These are phyloP conservation scores for Cutaneotrichosporon cutaneum DNA, from an alignment of 1,284 basidiomycete species.

Conservation along the genomic window DNA sequence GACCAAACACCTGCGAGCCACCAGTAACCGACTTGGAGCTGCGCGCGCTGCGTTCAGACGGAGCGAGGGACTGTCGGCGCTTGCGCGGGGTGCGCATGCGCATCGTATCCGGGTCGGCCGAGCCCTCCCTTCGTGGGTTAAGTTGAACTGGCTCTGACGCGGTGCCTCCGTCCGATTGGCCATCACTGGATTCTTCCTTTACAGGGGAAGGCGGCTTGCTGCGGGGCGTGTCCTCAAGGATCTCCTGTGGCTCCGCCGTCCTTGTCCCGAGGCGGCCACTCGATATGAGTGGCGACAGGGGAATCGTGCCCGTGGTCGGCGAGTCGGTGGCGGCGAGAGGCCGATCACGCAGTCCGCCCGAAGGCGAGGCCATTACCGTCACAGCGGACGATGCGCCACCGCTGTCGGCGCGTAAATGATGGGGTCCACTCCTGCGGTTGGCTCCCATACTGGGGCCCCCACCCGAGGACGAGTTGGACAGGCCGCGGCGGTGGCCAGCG, in stretches of 20 bases:
- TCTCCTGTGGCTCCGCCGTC: conserved; percentile 15
- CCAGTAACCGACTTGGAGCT: conserved; percentile 28
- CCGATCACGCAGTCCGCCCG: conserved; percentile 7
- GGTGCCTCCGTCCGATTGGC: conserved; percentile 8
- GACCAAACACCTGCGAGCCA: conserved; percentile 51
- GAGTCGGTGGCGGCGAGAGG: neutral
- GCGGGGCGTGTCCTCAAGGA: conserved; percentile 17
- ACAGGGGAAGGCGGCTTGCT: conserved; percentile 41
- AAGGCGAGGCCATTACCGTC: conserved; percentile 8
- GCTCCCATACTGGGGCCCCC: conserved; percentile 10
- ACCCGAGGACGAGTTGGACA: conserved; percentile 37
- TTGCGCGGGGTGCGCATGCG: conserved; percentile 28
- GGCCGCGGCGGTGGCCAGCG: conserved; percentile 19
- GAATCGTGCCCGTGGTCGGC: neutral
- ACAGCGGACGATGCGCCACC: neutral
- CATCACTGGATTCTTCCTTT: conserved; percentile 31
- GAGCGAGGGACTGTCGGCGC: conserved; percentile 38
- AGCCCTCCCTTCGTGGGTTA: conserved; percentile 1
- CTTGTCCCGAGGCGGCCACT: neutral
- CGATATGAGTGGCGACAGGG: conserved; percentile 16
- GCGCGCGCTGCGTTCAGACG: conserved; percentile 38
- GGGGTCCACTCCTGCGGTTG: conserved; percentile 3
- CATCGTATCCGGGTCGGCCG: conserved; percentile 7
- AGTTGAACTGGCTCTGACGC: conserved; percentile 3
- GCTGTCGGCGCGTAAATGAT: conserved; percentile 12